phyloP scores from a whole-genome alignment of 2,329 filamentous ascomycete genomes.

The Trichoderma endophyticum region DNA sequence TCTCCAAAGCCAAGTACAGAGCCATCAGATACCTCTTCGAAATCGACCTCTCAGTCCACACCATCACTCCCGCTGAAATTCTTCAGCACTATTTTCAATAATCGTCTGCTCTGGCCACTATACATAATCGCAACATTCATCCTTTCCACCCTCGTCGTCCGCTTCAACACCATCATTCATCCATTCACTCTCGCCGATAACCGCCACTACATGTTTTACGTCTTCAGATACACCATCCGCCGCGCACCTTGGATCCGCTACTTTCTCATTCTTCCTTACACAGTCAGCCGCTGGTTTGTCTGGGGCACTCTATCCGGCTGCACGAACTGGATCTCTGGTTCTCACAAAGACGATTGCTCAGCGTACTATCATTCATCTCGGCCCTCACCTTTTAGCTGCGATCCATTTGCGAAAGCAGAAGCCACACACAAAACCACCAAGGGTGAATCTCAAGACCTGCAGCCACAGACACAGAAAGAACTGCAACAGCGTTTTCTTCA shows the following conservation, averaged over 20 bases:
- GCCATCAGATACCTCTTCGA: not conserved
- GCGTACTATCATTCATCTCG: not conserved
- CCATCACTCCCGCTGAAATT: constrained; percentile 20
- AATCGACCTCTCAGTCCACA: not conserved
- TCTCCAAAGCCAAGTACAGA: not conserved
- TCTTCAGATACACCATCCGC: constrained; percentile 80
- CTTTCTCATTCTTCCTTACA: constrained; percentile 66
- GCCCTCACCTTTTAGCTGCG: constrained; percentile 26
- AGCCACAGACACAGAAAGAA: not conserved
- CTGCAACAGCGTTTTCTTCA: constrained; percentile 23
- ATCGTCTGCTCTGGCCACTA: constrained; percentile 36
- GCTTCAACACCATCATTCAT: constrained; percentile 88
- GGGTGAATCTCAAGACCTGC: not conserved
- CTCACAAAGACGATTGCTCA: constrained; percentile 7
- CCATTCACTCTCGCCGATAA: constrained; percentile 97
- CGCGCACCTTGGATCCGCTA: constrained; percentile 63
- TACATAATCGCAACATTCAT: constrained; percentile 36
- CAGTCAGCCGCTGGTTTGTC: constrained; percentile 64
- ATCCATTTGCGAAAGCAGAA: constrained; percentile 28
- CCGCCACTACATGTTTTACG: constrained; percentile 94
- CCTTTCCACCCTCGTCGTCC: constrained; percentile 51
- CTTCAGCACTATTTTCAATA: constrained; percentile 26
- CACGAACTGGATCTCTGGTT: constrained; percentile 23
- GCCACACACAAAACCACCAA: not conserved
- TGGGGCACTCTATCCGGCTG: constrained; percentile 60